Evolutionary conservation across 331 rosid species (phyloP), one percentile per base, ranked within the genome.

Genomic region (Saraca asoca): DNA sequence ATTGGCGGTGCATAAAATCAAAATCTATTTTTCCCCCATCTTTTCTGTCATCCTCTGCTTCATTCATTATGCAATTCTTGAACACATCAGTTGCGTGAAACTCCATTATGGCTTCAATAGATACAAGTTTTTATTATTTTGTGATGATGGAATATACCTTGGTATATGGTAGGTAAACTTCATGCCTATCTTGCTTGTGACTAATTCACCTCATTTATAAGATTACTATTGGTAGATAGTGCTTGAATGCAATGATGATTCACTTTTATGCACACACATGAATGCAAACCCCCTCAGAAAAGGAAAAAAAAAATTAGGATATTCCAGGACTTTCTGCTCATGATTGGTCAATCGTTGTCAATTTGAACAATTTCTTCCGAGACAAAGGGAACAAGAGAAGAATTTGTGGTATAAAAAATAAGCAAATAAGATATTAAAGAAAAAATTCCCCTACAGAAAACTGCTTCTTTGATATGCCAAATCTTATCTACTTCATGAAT

Each of bases 401-500:
- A 76, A 72, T 76, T 69, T 80, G 76, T 79, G 73, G 29, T 18
- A 58, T 72, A 53, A 53, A 80, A 49, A 61, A 61, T 17, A 16
- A 45, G 24, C 37, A 16, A 11, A 29, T 49, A 12, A 29, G 11
- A 29, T 29, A 15, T 15, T 6, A 51, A 51, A 0, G 5, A 0
- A 43, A 11, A 5, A 9, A 43, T 0, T 39, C 13, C 6, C 48
- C 51, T 48, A 69, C 8, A 6, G 48, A 19, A n/a, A 59, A 20
- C 12, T 48, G 16, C 42, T 18, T 41, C 45, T 29, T 51, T 50
- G 48, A 62, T 29, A n/a, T n/a, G 42, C 44, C 62, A 66, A 66
- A 66, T 52, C 52, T 39, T 15, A 51, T 42, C 10, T 29, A 41
- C 50, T 16, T 12, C 29, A 5, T 62, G 53, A 66, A 51, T 16